Base-by-base conservation (phyloP, 192 early-diverging fungal species). In the Dissophora globulifera region DNA sequence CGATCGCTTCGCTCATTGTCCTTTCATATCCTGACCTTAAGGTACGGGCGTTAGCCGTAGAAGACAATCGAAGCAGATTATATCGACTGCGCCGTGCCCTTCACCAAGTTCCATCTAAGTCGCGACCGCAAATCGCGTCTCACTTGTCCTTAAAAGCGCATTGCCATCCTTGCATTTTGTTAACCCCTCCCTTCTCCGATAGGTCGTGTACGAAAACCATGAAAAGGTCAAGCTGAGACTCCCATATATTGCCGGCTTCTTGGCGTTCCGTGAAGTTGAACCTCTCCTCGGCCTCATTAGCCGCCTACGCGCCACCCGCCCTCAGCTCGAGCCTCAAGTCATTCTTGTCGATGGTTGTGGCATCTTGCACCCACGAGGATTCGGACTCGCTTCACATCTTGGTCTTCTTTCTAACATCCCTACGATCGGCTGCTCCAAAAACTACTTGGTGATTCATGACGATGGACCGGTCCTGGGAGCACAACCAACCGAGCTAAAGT, bases 321-420 rank as follows among this genome's bases (percentile, higher is more conserved):
- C 92, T 2, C 68, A 88, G 6, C 60, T 93, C 27, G 84, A 80
- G 53, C 92, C 95, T 10, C 94, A 95, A 70, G 79, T 94, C 8
- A 82, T 95, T 15, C 58, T 96, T 7, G 92, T 97, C 0, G 95
- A 96, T 79, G 95, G 95, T 25, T 95, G 96, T 60, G 96, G 96
- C 13, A 72, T 82, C 20, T 72, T 97, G 50, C 96, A 98, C 68
- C 95, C 95, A 19, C 87, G 95, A 13, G 70, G 79, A 32, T 97
- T 95, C 64, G 96, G 96, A 23, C 86, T 93, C 0, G 96, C 96
- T 17, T 90, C 90, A 50, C 95, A 97, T 59, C 50, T 93, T 30
- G 92, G 94, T 13, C 90, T 94, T 0, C 57, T 86, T 23, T 69
- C 87, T 7, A 79, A 90, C 56, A 70, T 95, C 20, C 93, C 94